A percentile compares a stretch with the other conserved stretches of the same genome.
These are phyloP conservation scores for Choanephora cucurbitarum DNA, from an alignment of 371 early-diverging fungal species.

Conservation along the genomic window DNA sequence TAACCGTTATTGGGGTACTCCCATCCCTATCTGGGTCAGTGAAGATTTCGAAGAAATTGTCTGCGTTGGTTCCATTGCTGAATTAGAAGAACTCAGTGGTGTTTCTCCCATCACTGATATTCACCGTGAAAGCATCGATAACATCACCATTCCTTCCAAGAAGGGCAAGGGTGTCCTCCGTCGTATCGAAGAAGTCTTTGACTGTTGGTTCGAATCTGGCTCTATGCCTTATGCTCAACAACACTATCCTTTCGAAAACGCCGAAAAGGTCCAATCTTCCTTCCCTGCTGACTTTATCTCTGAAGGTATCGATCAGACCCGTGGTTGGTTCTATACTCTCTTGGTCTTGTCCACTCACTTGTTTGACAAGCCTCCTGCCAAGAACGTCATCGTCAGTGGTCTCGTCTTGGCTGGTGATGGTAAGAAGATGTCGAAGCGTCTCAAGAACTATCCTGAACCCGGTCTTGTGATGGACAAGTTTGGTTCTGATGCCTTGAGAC, in stretches of 20 bases:
- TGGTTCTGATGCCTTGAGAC: conserved; percentile 98
- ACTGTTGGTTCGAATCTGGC: conserved; percentile 99
- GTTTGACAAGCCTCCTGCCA: conserved; percentile 98
- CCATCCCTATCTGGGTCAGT: conserved; percentile 99
- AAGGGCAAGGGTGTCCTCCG: conserved; percentile 88
- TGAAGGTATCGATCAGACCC: conserved; percentile 99
- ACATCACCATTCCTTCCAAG: conserved; percentile 96
- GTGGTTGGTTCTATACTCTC: conserved; percentile 99
- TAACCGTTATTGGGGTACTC: conserved; percentile 99
- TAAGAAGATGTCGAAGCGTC: conserved; percentile 99
- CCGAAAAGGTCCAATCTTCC: conserved; percentile 77
- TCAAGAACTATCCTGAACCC: conserved; percentile 99
- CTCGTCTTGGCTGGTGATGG: conserved; percentile 99
- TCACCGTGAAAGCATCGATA: conserved; percentile 98
- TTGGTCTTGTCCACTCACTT: conserved; percentile 98
- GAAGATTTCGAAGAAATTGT: conserved; percentile 94
- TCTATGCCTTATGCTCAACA: conserved; percentile 99
- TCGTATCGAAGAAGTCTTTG: conserved; percentile 99
- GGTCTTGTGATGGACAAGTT: conserved; percentile 83
- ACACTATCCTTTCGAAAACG: conserved; percentile 99
- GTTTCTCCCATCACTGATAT: conserved; percentile 90
- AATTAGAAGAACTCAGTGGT: conserved; percentile 94
- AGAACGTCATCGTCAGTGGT: conserved; percentile 99
- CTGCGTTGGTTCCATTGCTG: conserved; percentile 95
- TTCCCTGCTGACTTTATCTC: conserved; percentile 99